Conservation (phyloP, 331 rosid species). For the Prunus yedoensis region DNA sequence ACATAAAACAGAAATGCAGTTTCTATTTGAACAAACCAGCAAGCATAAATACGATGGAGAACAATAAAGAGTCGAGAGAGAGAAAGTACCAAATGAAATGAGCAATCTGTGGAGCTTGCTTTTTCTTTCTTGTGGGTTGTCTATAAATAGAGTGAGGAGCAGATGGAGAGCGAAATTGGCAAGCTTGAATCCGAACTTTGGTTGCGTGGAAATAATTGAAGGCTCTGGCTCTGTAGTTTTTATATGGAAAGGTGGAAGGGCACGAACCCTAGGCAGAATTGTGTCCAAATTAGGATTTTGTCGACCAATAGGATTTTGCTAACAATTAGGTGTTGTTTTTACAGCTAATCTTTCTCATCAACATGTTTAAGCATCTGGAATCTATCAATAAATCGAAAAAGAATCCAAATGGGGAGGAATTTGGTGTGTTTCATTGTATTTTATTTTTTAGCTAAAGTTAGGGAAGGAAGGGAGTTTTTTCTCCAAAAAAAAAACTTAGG, state of each 20-base stretch:
- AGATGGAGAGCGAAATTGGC: not conserved
- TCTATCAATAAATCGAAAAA: no score
- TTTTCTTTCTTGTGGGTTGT: not conserved
- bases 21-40: not conserved
- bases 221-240: not conserved
- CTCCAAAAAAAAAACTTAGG: no score
- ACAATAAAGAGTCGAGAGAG: not conserved
- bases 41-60: not conserved
- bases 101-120: not conserved
- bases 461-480: no score
- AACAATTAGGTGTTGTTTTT: no score
- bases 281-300: not conserved
- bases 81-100: slow-evolving; percentile 8
- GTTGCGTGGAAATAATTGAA: not conserved
- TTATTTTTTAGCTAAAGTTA: no score
- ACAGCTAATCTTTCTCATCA: no score
- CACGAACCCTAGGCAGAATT: not conserved
- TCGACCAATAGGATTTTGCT: not conserved
- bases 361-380: no score
- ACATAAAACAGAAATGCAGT: not conserved
- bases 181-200: not conserved
- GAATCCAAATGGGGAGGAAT: no score
- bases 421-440: no score
- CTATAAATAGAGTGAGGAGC: not conserved
- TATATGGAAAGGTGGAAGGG: not conserved